phyloP scores from a whole-genome alignment of 768 basidiomycete genomes.

The Hemileccinum rubropunctum region DNA sequence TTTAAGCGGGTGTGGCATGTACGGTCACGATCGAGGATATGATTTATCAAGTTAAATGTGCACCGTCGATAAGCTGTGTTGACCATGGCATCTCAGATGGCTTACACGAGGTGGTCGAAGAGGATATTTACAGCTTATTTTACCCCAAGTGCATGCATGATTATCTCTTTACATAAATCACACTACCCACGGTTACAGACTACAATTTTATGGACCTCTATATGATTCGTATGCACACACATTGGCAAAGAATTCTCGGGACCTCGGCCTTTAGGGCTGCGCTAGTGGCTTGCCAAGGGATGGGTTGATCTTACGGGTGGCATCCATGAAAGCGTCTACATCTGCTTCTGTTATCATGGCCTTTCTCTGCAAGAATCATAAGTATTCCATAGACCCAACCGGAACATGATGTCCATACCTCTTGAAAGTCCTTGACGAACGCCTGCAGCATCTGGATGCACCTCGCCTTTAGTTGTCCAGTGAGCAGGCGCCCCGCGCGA shows the following conservation, averaged over 20 bases:
- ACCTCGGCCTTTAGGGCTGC: background rate
- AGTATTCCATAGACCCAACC: background rate
- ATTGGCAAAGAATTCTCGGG: background rate
- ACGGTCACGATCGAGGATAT: constrained; percentile 25
- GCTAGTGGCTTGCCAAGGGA: constrained; percentile 39
- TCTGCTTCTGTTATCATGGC: constrained; percentile 77
- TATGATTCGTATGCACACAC: background rate
- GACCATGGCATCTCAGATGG: constrained; percentile 5
- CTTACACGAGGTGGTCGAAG: background rate
- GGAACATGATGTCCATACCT: constrained; percentile 38
- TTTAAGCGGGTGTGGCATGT: constrained; percentile 35
- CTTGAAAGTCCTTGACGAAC: constrained; percentile 87
- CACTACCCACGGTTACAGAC: constrained; percentile 1
- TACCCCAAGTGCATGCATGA: constrained; percentile 2
- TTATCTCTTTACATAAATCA: background rate
- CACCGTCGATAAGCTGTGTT: constrained; percentile 5
- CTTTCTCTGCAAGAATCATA: constrained; percentile 54
- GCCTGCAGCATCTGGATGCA: constrained; percentile 82
- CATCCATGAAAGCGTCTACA: constrained; percentile 77
- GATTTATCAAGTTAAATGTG: constrained; percentile 6
- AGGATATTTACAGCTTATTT: constrained; percentile 3
- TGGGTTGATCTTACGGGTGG: constrained; percentile 69
- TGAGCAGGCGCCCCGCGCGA: constrained; percentile 80
- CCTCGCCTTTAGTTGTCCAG: constrained; percentile 86
- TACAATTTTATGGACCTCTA: constrained; percentile 7